phyloP scores from a whole-genome alignment of 2,329 filamentous ascomycete genomes.

The Beauveria pseudobassiana region DNA sequence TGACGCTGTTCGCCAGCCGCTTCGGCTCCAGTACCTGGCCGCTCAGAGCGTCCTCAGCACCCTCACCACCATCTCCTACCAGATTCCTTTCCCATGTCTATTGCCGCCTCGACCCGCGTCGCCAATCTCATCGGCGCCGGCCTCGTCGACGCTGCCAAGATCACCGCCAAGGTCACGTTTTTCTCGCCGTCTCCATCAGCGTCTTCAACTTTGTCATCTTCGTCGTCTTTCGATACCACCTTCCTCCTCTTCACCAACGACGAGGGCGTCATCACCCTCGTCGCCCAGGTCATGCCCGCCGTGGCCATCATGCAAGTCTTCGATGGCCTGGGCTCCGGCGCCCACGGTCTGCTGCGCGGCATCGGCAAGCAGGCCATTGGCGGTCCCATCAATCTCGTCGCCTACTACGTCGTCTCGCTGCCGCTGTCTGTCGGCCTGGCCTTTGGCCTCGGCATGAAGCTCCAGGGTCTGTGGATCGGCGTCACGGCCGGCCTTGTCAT shows the following conservation, averaged over 20 bases:
- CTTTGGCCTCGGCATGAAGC: conserved; percentile 68
- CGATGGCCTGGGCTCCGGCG: conserved; percentile 70
- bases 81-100: conserved; percentile 85
- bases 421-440: conserved; percentile 73
- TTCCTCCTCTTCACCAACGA: conserved; percentile 76
- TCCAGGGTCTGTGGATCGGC: conserved; percentile 76
- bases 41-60: conserved; percentile 82
- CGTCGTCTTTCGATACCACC: conserved; percentile 58
- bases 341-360: conserved; percentile 78
- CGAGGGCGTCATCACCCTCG: conserved; percentile 58
- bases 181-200: conserved; percentile 62
- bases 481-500: conserved; percentile 64
- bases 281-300: conserved; percentile 65
- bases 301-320: conserved; percentile 87
- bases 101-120: conserved; percentile 80
- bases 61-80: conserved; percentile 72
- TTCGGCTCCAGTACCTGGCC: conserved; percentile 72
- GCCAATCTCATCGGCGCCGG: conserved; percentile 89
- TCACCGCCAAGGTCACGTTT: conserved; percentile 65
- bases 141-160: conserved; percentile 71
- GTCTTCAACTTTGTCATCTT: conserved; percentile 70
- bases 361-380: conserved; percentile 85
- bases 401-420: conserved; percentile 80
- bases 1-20: conserved; percentile 75
- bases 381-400: conserved; percentile 78